These are phyloP conservation scores for Aspergillus pseudoviridinutans DNA, from an alignment of 2,329 filamentous ascomycete genomes.

Conservation along the genomic window DNA sequence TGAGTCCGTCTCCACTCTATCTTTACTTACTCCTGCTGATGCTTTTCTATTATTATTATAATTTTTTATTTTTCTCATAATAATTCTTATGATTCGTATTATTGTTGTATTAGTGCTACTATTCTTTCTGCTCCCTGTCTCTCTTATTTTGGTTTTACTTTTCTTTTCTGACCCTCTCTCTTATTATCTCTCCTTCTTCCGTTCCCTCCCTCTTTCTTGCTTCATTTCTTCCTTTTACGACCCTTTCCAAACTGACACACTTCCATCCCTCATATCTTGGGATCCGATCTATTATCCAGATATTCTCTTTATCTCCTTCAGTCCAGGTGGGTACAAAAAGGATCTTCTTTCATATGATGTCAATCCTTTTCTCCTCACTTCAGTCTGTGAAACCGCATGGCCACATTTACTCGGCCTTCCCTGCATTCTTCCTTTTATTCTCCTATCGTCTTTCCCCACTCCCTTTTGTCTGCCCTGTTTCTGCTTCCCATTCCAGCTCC, in stretches of 20 bases:
- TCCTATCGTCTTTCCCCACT: constrained; percentile 11
- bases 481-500: constrained; percentile 7
- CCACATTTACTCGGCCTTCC: constrained; percentile 3
- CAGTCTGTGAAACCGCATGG: not conserved
- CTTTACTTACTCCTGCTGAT: constrained; percentile 11
- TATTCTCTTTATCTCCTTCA: not conserved
- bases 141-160: constrained; percentile 6
- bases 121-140: constrained; percentile 1
- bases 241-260: not conserved
- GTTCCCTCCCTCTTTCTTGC: not conserved
- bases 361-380: not conserved
- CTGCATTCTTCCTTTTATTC: constrained; percentile 17
- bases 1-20: constrained; percentile 14
- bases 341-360: not conserved
- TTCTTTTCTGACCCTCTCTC: not conserved
- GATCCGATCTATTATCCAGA: not conserved
- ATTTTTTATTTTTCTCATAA: constrained; percentile 3
- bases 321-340: not conserved
- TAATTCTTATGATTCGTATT: not conserved
- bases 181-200: not conserved
- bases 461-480: constrained; percentile 8
- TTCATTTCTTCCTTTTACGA: not conserved
- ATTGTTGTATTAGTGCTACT: not conserved
- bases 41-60: constrained; percentile 6
- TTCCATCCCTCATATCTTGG: not conserved